phyloP scores from a whole-genome alignment of 352 stramenopile genomes.

The Globisporangium cederbergense region DNA sequence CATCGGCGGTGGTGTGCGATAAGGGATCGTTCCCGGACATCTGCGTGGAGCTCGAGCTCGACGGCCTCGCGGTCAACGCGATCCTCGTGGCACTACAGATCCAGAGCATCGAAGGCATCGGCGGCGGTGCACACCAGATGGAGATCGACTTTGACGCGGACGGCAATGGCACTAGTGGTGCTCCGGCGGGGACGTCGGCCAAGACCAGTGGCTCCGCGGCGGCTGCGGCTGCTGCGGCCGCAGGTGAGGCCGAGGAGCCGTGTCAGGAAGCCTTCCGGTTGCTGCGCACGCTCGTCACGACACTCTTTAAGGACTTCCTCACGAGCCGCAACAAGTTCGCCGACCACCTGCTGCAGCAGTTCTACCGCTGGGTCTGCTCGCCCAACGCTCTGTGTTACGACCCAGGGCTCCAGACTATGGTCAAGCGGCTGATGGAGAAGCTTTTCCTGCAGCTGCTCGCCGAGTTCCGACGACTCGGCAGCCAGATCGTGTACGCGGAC shows the following conservation, averaged over 20 bases:
- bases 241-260: constrained; percentile 83
- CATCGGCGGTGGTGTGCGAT: constrained; percentile 78
- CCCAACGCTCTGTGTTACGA: constrained; percentile 92
- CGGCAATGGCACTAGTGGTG: constrained; percentile 14
- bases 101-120: constrained; percentile 66
- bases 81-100: constrained; percentile 72
- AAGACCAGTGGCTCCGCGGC: neutral
- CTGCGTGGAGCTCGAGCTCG: constrained; percentile 70
- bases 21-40: constrained; percentile 90
- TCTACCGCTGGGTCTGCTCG: constrained; percentile 94
- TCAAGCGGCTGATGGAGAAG: constrained; percentile 96
- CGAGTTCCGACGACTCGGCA: constrained; percentile 93
- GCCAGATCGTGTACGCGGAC: constrained; percentile 91
- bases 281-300: constrained; percentile 90
- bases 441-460: constrained; percentile 91
- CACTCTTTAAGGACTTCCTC: constrained; percentile 93
- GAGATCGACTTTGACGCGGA: constrained; percentile 62
- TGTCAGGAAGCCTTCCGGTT: constrained; percentile 91
- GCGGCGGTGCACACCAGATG: constrained; percentile 45
- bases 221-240: constrained; percentile 19
- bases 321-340: constrained; percentile 89
- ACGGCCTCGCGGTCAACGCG: constrained; percentile 74
- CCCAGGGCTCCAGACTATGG: constrained; percentile 90
- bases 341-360: constrained; percentile 94
- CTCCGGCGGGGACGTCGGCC: constrained; percentile 4